Evolutionary conservation across 768 basidiomycete genomes (phyloP).

Genomic region (Psilocybe cyanescens): DNA sequence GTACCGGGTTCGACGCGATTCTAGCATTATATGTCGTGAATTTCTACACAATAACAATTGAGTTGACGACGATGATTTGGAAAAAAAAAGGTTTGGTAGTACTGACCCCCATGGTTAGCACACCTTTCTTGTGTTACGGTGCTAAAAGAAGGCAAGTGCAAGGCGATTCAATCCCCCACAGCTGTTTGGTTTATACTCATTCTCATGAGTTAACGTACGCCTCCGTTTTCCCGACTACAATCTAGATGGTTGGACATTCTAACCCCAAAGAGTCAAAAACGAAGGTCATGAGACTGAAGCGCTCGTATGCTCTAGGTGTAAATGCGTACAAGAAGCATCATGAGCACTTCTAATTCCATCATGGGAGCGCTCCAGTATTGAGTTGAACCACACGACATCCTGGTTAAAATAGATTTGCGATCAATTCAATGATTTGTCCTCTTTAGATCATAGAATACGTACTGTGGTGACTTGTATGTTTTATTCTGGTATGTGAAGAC

Average conservation of each 20-base stretch:
- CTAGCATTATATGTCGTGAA: constrained; percentile 31
- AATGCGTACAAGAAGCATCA: constrained; percentile 13
- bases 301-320: constrained; percentile 13
- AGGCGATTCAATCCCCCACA: neutral
- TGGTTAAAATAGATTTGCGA: constrained; percentile 4
- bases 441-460: neutral
- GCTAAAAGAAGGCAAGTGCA: constrained; percentile 6
- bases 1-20: constrained; percentile 32
- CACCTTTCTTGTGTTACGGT: neutral
- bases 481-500: neutral
- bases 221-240: neutral
- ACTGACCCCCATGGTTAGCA: constrained; percentile 12
- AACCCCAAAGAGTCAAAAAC: constrained; percentile 11
- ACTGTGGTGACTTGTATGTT: neutral
- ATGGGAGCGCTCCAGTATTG: neutral
- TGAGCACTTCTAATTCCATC: constrained; percentile 11
- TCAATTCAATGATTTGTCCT: neutral
- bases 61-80: no score
- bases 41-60: neutral
- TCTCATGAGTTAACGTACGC: neutral
- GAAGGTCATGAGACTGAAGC: constrained; percentile 14
- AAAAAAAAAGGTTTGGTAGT: neutral
- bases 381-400: neutral
- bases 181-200: constrained; percentile 8
- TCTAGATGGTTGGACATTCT: constrained; percentile 8